phyloP scores from a whole-genome alignment of 176 grass and related monocot species.

The Rhynchospora pubera region DNA sequence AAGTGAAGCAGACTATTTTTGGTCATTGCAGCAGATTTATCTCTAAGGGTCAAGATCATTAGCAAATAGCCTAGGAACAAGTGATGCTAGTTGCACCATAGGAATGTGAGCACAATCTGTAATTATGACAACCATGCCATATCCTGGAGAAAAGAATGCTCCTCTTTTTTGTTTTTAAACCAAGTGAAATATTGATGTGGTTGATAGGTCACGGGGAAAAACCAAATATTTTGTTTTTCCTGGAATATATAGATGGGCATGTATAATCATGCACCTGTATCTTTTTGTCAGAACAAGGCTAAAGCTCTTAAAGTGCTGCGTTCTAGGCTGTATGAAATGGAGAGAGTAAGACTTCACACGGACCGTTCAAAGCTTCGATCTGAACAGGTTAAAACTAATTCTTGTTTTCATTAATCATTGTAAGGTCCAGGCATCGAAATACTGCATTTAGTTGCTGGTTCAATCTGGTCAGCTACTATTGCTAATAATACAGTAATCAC shows the following conservation, averaged over 20 bases:
- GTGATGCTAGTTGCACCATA: not conserved
- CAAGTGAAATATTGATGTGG: not conserved
- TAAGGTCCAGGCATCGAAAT: not conserved
- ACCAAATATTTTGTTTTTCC: not conserved
- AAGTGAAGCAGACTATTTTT: not conserved
- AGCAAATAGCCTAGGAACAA: not conserved
- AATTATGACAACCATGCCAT: not conserved
- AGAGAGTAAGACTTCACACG: constrained; percentile 63
- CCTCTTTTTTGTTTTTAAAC: not conserved
- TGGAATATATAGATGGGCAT: no score
- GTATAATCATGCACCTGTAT: not conserved
- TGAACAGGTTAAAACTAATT: constrained; percentile 42
- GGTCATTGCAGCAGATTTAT: not conserved
- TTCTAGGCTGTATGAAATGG: constrained; percentile 73
- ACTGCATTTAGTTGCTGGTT: not conserved
- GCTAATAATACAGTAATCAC: not conserved
- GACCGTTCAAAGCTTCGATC: constrained; percentile 82
- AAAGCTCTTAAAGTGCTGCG: constrained; percentile 89
- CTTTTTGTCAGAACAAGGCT: constrained; percentile 64
- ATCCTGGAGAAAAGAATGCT: not conserved
- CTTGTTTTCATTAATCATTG: not conserved
- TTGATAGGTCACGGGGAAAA: not conserved
- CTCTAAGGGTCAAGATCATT: not conserved
- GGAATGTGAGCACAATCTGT: not conserved
- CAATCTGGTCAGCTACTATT: not conserved